phyloP scores from a whole-genome alignment of 257 asterid species.

The Dorcoceras hygrometricum region DNA sequence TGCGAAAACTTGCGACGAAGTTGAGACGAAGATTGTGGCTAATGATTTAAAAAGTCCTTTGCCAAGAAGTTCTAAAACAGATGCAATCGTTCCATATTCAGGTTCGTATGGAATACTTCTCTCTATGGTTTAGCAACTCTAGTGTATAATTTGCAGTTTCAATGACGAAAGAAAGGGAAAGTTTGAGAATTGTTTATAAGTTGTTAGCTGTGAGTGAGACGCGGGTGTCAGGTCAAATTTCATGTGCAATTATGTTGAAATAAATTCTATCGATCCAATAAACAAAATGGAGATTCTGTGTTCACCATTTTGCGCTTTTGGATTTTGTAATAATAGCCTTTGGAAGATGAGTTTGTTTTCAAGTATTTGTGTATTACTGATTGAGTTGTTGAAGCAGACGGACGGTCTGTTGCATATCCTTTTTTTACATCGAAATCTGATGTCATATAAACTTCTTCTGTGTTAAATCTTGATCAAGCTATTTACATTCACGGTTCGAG shows the following conservation, averaged over 20 bases:
- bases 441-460: too few relatives aligned
- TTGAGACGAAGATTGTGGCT: conserved; percentile 24
- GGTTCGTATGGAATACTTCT: conserved; percentile 34
- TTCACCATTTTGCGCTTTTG: background rate
- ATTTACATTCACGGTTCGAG: background rate
- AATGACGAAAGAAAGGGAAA: background rate
- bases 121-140: background rate
- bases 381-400: conserved; percentile 1
- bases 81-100: conserved; percentile 32
- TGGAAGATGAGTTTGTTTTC: background rate
- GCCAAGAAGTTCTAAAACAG: conserved; percentile 29
- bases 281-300: background rate
- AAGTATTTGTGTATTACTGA: background rate
- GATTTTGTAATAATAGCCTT: conserved; percentile 3
- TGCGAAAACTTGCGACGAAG: conserved; percentile 31
- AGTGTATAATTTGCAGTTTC: background rate
- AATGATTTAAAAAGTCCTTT: conserved; percentile 29
- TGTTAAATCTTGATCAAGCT: background rate
- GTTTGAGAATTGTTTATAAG: background rate
- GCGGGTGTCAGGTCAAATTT: background rate
- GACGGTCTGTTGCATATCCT: conserved; percentile 24
- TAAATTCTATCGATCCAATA: background rate
- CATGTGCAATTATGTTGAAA: background rate
- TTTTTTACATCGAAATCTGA: too few relatives aligned
- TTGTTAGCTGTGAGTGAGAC: background rate